phyloP scores from a whole-genome alignment of 805 yeast genomes.

The Candida ponderosae region DNA sequence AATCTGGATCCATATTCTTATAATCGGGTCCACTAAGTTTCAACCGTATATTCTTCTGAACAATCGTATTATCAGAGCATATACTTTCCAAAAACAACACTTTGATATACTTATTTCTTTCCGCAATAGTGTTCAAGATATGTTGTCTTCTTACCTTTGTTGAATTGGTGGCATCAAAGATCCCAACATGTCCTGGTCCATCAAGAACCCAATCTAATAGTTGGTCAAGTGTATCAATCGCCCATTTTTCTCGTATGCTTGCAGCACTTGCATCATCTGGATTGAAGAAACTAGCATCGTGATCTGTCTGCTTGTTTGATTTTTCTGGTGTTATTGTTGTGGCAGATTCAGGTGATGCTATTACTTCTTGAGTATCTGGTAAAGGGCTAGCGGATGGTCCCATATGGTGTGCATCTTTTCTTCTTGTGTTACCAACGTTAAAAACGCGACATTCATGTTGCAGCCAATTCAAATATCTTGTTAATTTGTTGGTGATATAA shows the following conservation, averaged over 20 bases:
- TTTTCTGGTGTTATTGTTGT: constrained; percentile 1
- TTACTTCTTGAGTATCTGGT: constrained; percentile 29
- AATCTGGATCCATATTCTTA: constrained; percentile 70
- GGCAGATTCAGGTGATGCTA: constrained; percentile 14
- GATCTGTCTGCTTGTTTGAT: constrained; percentile 25
- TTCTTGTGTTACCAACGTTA: constrained; percentile 92
- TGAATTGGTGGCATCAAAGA: constrained; percentile 79
- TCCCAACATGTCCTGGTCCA: constrained; percentile 88
- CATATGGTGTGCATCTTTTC: constrained; percentile 52
- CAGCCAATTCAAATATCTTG: constrained; percentile 87
- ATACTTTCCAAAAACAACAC: constrained; percentile 82
- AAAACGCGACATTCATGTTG: constrained; percentile 87
- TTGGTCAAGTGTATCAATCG: constrained; percentile 85
- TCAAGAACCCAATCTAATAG: constrained; percentile 70
- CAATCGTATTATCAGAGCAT: constrained; percentile 71
- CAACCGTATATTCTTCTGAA: constrained; percentile 76
- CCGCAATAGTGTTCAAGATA: constrained; percentile 49
- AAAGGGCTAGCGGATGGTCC: constrained; percentile 69
- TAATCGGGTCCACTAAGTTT: constrained; percentile 94
- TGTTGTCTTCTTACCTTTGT: constrained; percentile 56
- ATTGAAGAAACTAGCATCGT: constrained; percentile 78
- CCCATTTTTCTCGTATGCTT: constrained; percentile 85
- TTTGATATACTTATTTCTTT: constrained; percentile 56
- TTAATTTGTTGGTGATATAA: constrained; percentile 84
- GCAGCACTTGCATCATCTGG: constrained; percentile 67